Base-by-base conservation (phyloP, 116 monocot genomes). In the Zostera marina region DNA sequence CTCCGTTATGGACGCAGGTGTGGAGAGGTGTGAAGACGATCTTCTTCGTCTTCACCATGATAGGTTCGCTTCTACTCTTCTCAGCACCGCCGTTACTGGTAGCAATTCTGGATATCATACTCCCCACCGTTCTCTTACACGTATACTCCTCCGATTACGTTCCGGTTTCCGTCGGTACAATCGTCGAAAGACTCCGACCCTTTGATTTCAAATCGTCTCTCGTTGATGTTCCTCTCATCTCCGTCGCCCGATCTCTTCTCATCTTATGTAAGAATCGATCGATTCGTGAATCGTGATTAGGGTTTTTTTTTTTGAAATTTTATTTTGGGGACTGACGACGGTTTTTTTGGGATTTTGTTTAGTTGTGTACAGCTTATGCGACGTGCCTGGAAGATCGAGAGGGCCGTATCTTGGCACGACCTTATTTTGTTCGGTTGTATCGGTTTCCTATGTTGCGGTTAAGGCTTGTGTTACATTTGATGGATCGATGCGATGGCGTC, bases 31-130 rank as follows among this genome's bases (percentile, higher is more conserved):
- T 60, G 20, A 94, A 94, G 73, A 94, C 88, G 32, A 22, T 84
- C 25, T 88, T 82, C 76, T 88, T 94, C 67, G 52, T 94, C 26
- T 11, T 72, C 41, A 47, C 69, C 56, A 88, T 94, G 94, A 44
- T 87, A 14, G 71, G 70, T 19, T 94, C 94, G 12, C 79, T 94
- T 8, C 84, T 93, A 39, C 68, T 86, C 22, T 76, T 85, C 56
- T 88, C 84, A 61, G 88, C 84, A 8, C 88, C 88, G 1, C 84
- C 88, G 2, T 71, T 94, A 3, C 75, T 85, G 44, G 65, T 94
- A 53, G 75, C 75, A 9, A 42, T 79, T 14, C 66, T 94, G 23
- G 94, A 94, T 67, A 53, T 88, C 13, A 42, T 80, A 7, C 62
- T 94, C 45, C 94, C 88, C 11, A 59, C 77, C 4, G 71, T 79